phyloP scores from a whole-genome alignment of 2,329 filamentous ascomycete genomes.

The Aureobasidium vineae region DNA sequence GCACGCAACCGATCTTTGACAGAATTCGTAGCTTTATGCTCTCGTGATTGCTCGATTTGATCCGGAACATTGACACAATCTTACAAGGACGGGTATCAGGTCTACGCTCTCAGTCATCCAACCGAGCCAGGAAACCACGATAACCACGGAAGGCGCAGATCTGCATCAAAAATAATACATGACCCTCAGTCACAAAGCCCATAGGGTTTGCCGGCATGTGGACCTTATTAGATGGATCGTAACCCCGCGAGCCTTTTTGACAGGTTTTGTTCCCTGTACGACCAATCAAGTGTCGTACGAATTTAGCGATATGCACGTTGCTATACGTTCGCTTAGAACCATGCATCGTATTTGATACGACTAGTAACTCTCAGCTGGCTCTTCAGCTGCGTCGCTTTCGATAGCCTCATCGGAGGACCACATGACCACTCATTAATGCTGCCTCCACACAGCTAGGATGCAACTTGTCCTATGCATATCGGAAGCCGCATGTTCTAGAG shows the following conservation, averaged over 20 bases:
- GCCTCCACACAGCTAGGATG: background rate
- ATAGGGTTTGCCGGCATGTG: background rate
- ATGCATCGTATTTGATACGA: background rate
- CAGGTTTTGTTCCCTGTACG: background rate
- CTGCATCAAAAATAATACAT: background rate
- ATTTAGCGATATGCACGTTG: constrained; percentile 1
- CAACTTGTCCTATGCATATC: background rate
- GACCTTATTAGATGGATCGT: background rate
- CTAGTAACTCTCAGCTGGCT: background rate
- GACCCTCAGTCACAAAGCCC: background rate
- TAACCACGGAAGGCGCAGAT: background rate
- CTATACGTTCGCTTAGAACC: background rate
- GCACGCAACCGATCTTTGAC: background rate
- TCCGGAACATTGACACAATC: background rate
- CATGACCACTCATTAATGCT: background rate
- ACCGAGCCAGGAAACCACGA: background rate
- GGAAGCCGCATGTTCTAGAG: background rate
- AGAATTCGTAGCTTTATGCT: background rate
- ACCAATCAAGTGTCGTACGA: background rate
- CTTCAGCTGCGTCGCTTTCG: background rate
- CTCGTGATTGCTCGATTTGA: background rate
- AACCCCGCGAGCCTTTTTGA: background rate
- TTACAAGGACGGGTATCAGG: background rate
- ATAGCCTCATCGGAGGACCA: background rate
- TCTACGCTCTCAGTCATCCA: background rate